Evolutionary conservation across 306 rosid genomes (phyloP), one percentile per base, ranked within the genome.

Genomic region (Fragaria vesca): DNA sequence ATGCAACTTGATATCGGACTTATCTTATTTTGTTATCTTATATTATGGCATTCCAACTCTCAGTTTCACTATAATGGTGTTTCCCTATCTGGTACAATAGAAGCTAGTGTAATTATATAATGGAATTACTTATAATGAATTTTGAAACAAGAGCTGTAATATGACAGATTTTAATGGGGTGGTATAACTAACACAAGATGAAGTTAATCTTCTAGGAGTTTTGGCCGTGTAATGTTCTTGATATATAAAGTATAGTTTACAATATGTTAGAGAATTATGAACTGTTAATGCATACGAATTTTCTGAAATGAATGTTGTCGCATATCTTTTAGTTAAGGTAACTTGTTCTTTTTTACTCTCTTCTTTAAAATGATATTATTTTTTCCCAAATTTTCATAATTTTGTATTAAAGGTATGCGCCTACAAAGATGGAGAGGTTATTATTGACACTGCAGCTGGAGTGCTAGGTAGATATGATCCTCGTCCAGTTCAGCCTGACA

Each of bases 391-490:
- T 73, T 80, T 34, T 82, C 50, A 67, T 52, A 77, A 66, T 66
- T 86, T 82, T 74, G 70, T 69, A n/a, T 65, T 20, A 83, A 84
- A 96, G 99, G 97, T 96, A 74, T 93, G 99, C 61, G 99, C 98
- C 80, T 96, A 93, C 89, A 96, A 96, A 86, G 99, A 96, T 83
- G 98, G 98, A 76, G 82, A 91, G 81, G 98, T 96, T 79, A 88
- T 96, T 73, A 89, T 96, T 80, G 99, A 96, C 82, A 96, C 98
- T 78, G 93, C 97, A 73, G 99, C 99, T 84, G 99, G 99, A 85
- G 79, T 90, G 80, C 97, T 96, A 74, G 99, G 99, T 79, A 91
- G 83, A 96, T 96, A 91, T 75, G 98, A 96, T 86, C 99, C 99
- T 46, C 99, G 99, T 75, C 99, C 99, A 6, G 99, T 96, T 73